Conservation (phyloP, 805 yeast species). For the Metschnikowia amazonensis region DNA sequence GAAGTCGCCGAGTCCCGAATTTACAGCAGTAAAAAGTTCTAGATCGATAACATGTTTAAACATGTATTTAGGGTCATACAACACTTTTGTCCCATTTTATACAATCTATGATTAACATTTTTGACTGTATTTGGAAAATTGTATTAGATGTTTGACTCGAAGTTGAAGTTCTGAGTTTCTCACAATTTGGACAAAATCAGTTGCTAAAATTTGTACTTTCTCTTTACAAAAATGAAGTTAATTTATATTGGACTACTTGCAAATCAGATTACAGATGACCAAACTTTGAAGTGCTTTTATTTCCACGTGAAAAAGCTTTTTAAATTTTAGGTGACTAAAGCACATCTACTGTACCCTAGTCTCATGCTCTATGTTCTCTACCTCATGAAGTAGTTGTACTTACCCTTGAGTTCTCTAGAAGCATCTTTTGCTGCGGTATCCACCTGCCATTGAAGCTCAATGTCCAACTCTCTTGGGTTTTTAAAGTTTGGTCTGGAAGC, state of each 20-base stretch:
- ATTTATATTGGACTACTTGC: too few relatives aligned
- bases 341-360: background rate
- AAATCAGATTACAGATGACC: too few relatives aligned
- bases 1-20: too few relatives aligned
- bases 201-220: too few relatives aligned
- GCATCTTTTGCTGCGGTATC: constrained; percentile 42
- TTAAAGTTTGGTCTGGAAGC: constrained; percentile 69
- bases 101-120: too few relatives aligned
- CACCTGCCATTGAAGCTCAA: constrained; percentile 61
- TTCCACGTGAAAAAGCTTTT: background rate
- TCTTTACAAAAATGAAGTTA: too few relatives aligned
- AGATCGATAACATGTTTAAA: too few relatives aligned
- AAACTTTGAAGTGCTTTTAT: background rate
- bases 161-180: background rate
- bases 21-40: too few relatives aligned
- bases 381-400: constrained; percentile 69
- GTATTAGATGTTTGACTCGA: background rate
- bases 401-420: constrained; percentile 54
- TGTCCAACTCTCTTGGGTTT: constrained; percentile 89
- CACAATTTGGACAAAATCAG: background rate
- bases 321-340: background rate
- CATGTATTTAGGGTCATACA: too few relatives aligned
- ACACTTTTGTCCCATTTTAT: too few relatives aligned
- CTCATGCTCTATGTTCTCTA: constrained; percentile 21
- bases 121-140: background rate